Conservation (phyloP, 2,329 filamentous ascomycete species). For the Parascedosporium putredinis region DNA sequence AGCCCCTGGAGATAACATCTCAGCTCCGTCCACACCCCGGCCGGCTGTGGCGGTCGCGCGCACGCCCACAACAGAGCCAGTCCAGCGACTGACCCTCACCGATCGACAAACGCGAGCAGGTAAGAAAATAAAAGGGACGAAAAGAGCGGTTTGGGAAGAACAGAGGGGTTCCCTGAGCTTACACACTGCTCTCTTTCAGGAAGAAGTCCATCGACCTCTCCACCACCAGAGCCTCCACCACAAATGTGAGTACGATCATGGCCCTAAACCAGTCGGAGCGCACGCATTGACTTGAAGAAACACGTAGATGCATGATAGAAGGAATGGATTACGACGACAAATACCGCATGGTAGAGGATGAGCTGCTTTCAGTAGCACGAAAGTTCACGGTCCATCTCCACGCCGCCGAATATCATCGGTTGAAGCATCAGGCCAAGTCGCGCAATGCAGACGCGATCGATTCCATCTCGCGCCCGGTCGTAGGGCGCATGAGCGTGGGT, state of each 20-base stretch:
- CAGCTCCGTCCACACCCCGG: background rate
- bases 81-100: background rate
- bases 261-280: background rate
- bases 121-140: background rate
- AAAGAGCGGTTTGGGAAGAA: background rate
- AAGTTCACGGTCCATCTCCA: constrained; percentile 67
- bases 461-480: constrained; percentile 41
- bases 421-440: constrained; percentile 46
- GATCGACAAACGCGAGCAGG: background rate
- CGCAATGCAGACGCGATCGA: constrained; percentile 43
- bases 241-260: constrained; percentile 29
- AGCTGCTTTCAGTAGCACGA: constrained; percentile 57
- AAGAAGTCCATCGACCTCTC: constrained; percentile 38
- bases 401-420: constrained; percentile 62
- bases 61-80: background rate
- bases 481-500: constrained; percentile 27
- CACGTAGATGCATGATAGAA: constrained; percentile 49
- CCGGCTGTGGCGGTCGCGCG: background rate
- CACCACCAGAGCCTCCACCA: constrained; percentile 35
- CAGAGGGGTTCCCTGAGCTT: too few species aligned
- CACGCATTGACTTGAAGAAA: background rate
- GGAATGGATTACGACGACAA: constrained; percentile 57
- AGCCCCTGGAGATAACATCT: background rate
- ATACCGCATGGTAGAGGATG: constrained; percentile 79
- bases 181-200: background rate